Percentiles rank a stretch among this genome's conserved stretches.
Conservation (phyloP, 2,329 filamentous ascomycete genomes). For the Ceratocystis cacaofunesta region DNA sequence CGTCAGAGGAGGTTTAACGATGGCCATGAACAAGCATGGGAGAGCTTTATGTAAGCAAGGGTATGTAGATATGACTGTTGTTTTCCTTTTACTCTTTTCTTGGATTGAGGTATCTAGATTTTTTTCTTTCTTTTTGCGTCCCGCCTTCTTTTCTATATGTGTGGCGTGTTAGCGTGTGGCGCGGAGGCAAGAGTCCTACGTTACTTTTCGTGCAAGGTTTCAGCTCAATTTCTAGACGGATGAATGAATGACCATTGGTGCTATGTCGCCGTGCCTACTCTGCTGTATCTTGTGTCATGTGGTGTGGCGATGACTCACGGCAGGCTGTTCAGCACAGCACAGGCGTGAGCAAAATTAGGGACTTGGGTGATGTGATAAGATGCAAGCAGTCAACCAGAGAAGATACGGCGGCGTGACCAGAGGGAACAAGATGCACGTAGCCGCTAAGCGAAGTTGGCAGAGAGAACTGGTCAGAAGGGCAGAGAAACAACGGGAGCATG, state of each 20-base stretch:
- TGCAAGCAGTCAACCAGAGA: no score
- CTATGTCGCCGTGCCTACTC: neutral
- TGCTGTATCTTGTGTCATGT: neutral
- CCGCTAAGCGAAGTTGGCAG: no score
- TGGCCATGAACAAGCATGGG: neutral
- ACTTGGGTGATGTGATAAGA: no score
- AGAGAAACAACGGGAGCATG: no score
- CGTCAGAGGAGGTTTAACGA: conserved; percentile 38
- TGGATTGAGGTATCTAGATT: neutral
- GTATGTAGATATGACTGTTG: conserved; percentile 5
- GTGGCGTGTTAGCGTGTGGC: no score
- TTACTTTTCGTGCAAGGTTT: neutral
- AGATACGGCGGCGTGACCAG: no score
- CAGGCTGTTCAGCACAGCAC: no score
- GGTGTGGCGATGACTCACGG: neutral
- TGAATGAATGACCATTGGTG: no score
- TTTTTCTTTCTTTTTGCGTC: neutral
- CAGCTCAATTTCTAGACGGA: neutral
- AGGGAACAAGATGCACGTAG: no score
- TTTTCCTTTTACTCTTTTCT: neutral
- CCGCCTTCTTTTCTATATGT: neutral
- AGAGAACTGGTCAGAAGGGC: no score
- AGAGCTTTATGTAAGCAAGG: neutral
- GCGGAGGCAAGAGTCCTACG: no score
- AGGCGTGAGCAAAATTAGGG: no score